Conservation (phyloP, 2,329 filamentous ascomycete genomes). For the Fusarium fracticaudum region DNA sequence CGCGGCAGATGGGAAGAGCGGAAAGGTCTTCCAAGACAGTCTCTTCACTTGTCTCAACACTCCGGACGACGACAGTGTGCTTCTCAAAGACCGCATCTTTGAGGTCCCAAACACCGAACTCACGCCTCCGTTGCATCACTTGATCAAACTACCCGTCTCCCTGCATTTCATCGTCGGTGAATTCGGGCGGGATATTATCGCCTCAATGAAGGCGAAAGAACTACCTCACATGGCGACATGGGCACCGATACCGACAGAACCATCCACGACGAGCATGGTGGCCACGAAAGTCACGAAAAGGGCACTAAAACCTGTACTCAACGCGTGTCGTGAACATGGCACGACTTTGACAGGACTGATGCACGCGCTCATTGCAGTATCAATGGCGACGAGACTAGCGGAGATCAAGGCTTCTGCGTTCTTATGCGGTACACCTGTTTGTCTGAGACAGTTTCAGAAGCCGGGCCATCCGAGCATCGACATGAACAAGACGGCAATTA, state of each 20-base stretch:
- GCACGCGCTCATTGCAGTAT: neutral
- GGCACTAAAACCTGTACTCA: neutral
- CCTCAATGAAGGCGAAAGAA: neutral
- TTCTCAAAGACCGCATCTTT: neutral
- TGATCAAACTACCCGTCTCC: slow-evolving; percentile 1
- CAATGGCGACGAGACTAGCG: neutral
- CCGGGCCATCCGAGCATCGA: neutral
- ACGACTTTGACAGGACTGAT: slow-evolving; percentile 17
- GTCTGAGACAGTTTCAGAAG: slow-evolving; percentile 1
- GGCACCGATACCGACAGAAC: slow-evolving; percentile 1
- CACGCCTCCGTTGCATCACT: neutral
- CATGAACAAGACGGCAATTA: neutral
- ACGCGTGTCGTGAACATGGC: neutral
- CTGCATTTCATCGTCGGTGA: neutral
- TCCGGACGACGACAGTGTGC: fast-evolving
- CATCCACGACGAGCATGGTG: neutral
- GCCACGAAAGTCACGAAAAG: neutral
- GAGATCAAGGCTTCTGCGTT: slow-evolving; percentile 3
- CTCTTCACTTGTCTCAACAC: neutral
- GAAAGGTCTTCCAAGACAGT: slow-evolving; percentile 7
- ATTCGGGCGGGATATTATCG: neutral
- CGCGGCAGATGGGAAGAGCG: slow-evolving; percentile 17
- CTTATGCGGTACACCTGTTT: slow-evolving; percentile 6
- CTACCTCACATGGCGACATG: neutral
- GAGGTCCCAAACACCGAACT: neutral